Percentiles rank a stretch among this genome's conserved stretches.
Evolutionary conservation across 352 stramenopile species (phyloP).

Genomic region (Phytophthora hibernalis): DNA sequence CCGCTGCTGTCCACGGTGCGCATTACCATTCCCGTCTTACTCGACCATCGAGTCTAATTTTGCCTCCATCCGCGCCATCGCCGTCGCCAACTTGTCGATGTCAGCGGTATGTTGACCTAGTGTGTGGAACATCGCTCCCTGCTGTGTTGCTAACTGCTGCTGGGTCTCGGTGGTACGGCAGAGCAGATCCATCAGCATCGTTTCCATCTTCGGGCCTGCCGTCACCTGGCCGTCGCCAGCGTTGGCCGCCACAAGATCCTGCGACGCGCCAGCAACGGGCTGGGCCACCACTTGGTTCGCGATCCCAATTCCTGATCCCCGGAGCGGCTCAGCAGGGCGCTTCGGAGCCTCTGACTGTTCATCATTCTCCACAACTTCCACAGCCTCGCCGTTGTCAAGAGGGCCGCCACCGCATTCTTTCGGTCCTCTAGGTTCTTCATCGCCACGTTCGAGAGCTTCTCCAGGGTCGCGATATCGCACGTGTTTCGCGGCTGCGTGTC

Average conservation of each 20-base stretch:
- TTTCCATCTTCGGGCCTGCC: constrained; percentile 89
- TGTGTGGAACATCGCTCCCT: constrained; percentile 92
- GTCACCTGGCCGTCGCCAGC: constrained; percentile 86
- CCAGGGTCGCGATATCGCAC: constrained; percentile 86
- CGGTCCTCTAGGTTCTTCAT: constrained; percentile 92
- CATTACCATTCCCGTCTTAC: constrained; percentile 51
- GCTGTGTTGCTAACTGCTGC: constrained; percentile 91
- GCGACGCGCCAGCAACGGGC: constrained; percentile 56
- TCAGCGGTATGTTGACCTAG: constrained; percentile 90
- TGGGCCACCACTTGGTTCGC: constrained; percentile 82
- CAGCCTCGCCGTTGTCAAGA: constrained; percentile 56
- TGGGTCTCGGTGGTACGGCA: constrained; percentile 90
- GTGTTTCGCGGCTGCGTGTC: constrained; percentile 86
- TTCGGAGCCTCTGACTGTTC: constrained; percentile 37
- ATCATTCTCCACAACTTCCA: constrained; percentile 40
- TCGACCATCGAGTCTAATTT: constrained; percentile 88
- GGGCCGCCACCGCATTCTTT: constrained; percentile 87
- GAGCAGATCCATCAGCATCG: constrained; percentile 90
- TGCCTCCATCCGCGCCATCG: constrained; percentile 90
- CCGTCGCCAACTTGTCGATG: constrained; percentile 87
- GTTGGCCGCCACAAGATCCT: constrained; percentile 85
- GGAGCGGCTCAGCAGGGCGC: constrained; percentile 48
- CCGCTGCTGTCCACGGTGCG: constrained; percentile 32
- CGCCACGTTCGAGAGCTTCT: constrained; percentile 89
- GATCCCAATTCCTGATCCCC: constrained; percentile 76